Base-by-base conservation (phyloP, 2,329 filamentous ascomycete species). In the Exophiala dermatitidis region DNA sequence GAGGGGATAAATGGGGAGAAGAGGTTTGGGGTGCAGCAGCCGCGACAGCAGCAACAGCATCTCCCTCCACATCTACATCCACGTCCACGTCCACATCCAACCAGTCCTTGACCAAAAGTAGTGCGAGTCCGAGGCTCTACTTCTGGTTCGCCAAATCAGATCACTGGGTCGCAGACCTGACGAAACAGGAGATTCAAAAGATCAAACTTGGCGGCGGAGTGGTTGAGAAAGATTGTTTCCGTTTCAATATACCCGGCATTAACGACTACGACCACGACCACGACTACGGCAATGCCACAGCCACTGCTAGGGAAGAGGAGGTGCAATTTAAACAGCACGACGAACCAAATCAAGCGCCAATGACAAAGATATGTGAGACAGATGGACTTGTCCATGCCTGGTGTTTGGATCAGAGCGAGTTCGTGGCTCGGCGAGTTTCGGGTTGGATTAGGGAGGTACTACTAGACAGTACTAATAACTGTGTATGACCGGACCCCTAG, bases 101-200 rank as follows among this genome's bases (percentile, higher is more conserved):
- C 2, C 19, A 19, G 19, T 19, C 19, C 19, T 19, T 19, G 19
- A 19, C 19, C 19, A 19, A 19, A 19, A 19, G 19, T 19, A 19
- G 3, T 29, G 6, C 4, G 7, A 50, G 36, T 54, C 65, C 72
- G 1, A 74, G 72, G 47, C 57, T 84, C 40, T 74, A 75, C 48
- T 81, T 84, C 62, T 76, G 81, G 59, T 84, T 82, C 65, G 80
- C 77, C 1, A 68, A 75, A 34, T 68, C 77, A 45, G 81, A 84
- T 62, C 79, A 82, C 62, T 84, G 81, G 81, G 77, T 84, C 29
- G 79, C 79, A 1, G 72, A 80, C 57, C 68, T 71, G 60, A 82
- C 79, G 31, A 69, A 80, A 34, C 77, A 83, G 60, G 73, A 74
- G 38, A 68, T 84, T 36, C 76, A 83, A 44, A 66, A 65, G 37